These are phyloP conservation scores for Aspergillus taichungensis DNA, from an alignment of 495 filamentous ascomycete genomes.

Conservation along the genomic window DNA sequence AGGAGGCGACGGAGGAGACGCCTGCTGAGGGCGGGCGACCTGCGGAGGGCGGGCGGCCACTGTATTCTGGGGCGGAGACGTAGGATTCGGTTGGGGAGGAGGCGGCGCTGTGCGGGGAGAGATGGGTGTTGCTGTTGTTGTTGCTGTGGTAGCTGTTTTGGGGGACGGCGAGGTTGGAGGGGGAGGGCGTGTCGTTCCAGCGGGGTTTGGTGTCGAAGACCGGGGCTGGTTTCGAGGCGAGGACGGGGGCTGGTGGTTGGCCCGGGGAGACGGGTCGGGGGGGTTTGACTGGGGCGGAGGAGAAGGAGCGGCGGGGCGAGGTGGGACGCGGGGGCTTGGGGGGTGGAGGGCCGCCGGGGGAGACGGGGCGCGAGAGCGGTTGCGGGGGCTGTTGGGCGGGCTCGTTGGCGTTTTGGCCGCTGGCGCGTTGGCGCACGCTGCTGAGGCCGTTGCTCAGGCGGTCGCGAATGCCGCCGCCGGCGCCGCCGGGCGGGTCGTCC, in stretches of 20 bases:
- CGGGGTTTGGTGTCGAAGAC: conserved; percentile 19
- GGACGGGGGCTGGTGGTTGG: conserved; percentile 1
- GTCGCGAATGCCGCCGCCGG: background rate
- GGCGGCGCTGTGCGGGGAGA: conserved; percentile 3
- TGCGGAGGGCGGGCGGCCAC: too few relatives aligned
- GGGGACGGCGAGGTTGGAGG: conserved; percentile 8
- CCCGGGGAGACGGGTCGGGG: background rate
- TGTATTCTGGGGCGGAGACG: background rate
- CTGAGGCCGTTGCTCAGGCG: conserved; percentile 15
- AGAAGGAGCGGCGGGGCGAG: background rate
- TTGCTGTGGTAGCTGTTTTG: background rate
- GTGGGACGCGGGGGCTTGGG: background rate
- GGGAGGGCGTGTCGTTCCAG: conserved; percentile 5
- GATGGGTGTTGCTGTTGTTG: background rate
- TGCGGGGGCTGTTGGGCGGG: too few relatives aligned
- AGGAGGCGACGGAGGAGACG: background rate
- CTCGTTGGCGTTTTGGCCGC: too few relatives aligned
- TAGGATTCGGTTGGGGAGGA: conserved; percentile 6
- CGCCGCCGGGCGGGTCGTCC: conserved; percentile 28
- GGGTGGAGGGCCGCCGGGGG: too few relatives aligned
- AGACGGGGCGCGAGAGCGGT: too few relatives aligned
- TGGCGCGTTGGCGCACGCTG: background rate
- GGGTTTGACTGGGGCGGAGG: conserved; percentile 5
- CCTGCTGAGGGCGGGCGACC: too few relatives aligned
- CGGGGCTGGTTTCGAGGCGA: conserved; percentile 4